Evolutionary conservation across 129 eudicot species (phyloP).

Genomic region (Heracleum sosnowskyi): DNA sequence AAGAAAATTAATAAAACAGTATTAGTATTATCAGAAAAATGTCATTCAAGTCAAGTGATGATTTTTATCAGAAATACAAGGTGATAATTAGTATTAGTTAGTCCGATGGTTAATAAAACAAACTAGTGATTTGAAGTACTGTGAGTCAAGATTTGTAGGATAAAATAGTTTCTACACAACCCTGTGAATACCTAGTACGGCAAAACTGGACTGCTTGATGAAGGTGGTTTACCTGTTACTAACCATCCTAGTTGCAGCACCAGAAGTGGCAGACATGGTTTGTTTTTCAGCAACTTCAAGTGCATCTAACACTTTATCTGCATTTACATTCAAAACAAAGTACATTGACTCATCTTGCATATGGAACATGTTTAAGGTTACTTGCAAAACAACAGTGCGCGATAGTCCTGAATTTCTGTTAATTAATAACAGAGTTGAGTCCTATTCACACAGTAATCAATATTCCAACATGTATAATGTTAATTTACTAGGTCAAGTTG

Average conservation of each 20-base stretch:
- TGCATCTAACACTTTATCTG: constrained; percentile 73
- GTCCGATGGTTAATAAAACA: no score
- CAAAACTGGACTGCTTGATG: not conserved
- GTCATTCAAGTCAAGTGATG: no score
- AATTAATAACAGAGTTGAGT: not conserved
- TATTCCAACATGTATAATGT: no score
- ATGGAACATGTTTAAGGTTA: not conserved
- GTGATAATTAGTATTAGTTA: no score
- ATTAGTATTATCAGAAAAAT: no score
- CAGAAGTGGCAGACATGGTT: constrained; percentile 63
- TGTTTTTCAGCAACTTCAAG: constrained; percentile 93
- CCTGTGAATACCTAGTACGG: no score
- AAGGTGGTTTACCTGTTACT: constrained; percentile 39
- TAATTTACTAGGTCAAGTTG: no score
- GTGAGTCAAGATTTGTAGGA: no score
- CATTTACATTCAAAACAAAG: not conserved
- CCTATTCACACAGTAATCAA: not conserved
- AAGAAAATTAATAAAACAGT: no score
- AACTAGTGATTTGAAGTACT: no score
- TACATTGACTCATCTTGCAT: not conserved
- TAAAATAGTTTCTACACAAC: no score
- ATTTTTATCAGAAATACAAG: no score
- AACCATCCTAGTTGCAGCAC: constrained; percentile 67
- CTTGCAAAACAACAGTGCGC: not conserved
- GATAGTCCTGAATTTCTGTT: not conserved